phyloP scores from a whole-genome alignment of 2,329 filamentous ascomycete species.

The Aspergillus ustus region DNA sequence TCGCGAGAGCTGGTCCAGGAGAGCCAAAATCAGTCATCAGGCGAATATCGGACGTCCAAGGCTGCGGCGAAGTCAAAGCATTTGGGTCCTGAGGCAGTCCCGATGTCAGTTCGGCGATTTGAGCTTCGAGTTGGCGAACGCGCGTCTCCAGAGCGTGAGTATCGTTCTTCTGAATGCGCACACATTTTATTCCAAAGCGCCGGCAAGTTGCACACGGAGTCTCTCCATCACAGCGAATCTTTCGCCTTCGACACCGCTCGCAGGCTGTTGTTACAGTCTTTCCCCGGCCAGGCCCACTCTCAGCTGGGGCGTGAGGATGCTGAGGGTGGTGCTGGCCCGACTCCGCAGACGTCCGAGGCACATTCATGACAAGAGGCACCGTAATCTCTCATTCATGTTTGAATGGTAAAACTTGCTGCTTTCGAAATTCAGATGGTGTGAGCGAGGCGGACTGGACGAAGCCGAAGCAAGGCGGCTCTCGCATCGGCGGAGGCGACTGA shows the following conservation, averaged over 20 bases:
- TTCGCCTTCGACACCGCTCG: conserved; percentile 22
- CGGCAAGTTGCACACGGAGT: conserved; percentile 23
- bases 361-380: conserved; percentile 16
- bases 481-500: conserved; percentile 3
- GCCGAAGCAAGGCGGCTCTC: not conserved
- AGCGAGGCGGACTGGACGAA: not conserved
- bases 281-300: conserved; percentile 10
- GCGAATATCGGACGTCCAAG: conserved; percentile 1
- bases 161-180: conserved; percentile 19
- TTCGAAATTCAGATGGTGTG: not conserved
- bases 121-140: conserved; percentile 19
- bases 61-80: not conserved
- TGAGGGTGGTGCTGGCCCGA: not conserved
- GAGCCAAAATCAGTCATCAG: conserved; percentile 1
- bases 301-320: conserved; percentile 7
- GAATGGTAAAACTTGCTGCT: not conserved
- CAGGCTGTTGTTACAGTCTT: conserved; percentile 19
- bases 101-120: conserved; percentile 17
- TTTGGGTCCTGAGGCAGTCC: not conserved
- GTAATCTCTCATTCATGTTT: conserved; percentile 12
- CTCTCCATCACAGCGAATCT: conserved; percentile 25
- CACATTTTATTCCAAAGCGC: conserved; percentile 20
- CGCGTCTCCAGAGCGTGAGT: conserved; percentile 19
- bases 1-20: not conserved
- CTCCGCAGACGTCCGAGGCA: conserved; percentile 9